These are phyloP conservation scores for Lactarius tabidus DNA, from an alignment of 768 basidiomycete species.

Conservation along the genomic window DNA sequence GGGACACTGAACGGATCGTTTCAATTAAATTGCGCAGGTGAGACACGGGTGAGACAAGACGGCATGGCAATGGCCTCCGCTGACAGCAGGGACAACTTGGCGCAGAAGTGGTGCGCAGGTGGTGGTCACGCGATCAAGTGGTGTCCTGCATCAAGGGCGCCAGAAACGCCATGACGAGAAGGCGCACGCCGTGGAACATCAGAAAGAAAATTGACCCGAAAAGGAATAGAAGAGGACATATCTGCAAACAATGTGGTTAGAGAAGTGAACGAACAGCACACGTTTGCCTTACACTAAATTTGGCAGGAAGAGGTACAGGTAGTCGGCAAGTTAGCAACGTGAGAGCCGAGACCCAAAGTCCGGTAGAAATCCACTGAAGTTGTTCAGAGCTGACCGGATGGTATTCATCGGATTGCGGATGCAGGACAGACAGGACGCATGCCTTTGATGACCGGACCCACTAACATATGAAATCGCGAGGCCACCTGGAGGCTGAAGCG, in stretches of 20 bases:
- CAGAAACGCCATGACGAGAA: not conserved
- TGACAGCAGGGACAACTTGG: not conserved
- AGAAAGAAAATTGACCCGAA: not conserved
- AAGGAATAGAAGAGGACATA: not conserved
- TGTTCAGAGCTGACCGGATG: not conserved
- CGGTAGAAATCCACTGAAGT: not conserved
- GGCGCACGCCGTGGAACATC: not conserved
- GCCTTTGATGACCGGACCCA: not conserved
- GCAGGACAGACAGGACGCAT: not conserved
- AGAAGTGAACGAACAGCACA: not conserved
- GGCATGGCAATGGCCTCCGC: not conserved
- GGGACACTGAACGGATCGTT: not conserved
- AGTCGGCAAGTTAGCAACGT: not conserved
- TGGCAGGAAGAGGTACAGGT: not conserved
- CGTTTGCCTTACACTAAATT: not conserved
- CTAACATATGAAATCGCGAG: not conserved
- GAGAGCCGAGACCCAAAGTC: not conserved
- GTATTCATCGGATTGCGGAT: not conserved
- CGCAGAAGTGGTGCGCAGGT: not conserved
- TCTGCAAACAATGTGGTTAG: not conserved
- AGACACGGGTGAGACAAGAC: not conserved
- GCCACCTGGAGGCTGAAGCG: not conserved
- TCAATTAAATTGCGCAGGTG: not conserved
- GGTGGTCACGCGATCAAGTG: not conserved
- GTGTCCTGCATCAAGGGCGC: not conserved